phyloP scores from a whole-genome alignment of 1,139 yeast species.

The Zygoascus sp. region DNA sequence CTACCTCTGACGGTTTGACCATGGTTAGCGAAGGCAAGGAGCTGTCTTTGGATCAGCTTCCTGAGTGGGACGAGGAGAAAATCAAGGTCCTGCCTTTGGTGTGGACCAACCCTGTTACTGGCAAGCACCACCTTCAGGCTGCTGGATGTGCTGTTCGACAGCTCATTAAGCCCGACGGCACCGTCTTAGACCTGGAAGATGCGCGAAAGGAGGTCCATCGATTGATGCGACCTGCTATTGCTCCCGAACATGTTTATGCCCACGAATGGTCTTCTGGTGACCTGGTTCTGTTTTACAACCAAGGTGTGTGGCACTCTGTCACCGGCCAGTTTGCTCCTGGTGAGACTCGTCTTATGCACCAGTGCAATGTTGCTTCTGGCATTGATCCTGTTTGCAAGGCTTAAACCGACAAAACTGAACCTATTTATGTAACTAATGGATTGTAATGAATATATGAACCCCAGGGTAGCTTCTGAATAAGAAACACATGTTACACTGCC shows the following conservation, averaged over 20 bases:
- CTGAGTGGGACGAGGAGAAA: constrained; percentile 75
- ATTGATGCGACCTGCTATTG: constrained; percentile 80
- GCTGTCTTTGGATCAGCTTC: constrained; percentile 57
- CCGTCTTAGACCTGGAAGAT: constrained; percentile 57
- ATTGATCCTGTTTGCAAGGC: constrained; percentile 47
- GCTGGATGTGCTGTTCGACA: constrained; percentile 81
- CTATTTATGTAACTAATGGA: not conserved
- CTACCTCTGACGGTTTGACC: constrained; percentile 79
- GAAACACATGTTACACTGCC: not conserved
- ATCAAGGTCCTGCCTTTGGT: constrained; percentile 75
- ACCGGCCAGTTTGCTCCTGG: constrained; percentile 79
- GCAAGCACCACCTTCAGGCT: constrained; percentile 73
- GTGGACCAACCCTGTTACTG: constrained; percentile 90
- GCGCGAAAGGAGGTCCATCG: constrained; percentile 67
- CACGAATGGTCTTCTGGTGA: constrained; percentile 83
- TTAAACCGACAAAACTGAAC: not conserved
- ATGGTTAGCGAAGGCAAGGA: constrained; percentile 81
- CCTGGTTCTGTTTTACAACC: constrained; percentile 74
- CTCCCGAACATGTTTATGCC: constrained; percentile 67
- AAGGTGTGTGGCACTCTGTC: constrained; percentile 88
- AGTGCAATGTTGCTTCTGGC: constrained; percentile 85
- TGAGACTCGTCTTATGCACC: constrained; percentile 84
- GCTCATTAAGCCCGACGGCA: constrained; percentile 55
- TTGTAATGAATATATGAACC: not conserved
- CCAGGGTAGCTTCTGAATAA: not conserved